Percentiles rank a stretch among this genome's conserved stretches.
These are phyloP conservation scores for Fusarium incarnatum DNA, from an alignment of 2,329 filamentous ascomycete species.

Conservation along the genomic window DNA sequence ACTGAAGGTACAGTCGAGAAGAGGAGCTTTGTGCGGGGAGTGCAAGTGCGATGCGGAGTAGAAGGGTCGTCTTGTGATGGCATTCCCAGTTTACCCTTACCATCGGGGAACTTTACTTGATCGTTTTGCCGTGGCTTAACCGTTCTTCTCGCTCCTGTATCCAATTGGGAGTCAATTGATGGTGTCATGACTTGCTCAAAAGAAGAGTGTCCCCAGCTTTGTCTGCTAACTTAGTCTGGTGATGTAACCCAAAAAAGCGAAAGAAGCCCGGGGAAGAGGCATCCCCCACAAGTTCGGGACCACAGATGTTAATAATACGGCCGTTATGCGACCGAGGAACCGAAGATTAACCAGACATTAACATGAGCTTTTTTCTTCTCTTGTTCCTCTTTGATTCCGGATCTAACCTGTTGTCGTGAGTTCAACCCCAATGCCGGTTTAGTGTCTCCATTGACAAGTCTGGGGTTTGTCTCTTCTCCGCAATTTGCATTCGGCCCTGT, in stretches of 20 bases:
- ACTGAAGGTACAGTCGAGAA: neutral
- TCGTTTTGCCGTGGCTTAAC: slow-evolving; percentile 22
- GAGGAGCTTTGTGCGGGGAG: slow-evolving; percentile 13
- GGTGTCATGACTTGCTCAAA: slow-evolving; percentile 14
- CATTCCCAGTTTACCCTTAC: slow-evolving; percentile 30
- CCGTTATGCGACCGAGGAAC: slow-evolving; percentile 40
- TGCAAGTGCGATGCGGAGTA: slow-evolving; percentile 14
- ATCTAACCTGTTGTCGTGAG: neutral
- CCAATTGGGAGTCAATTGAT: slow-evolving; percentile 13
- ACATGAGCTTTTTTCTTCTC: neutral
- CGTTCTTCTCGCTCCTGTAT: neutral
- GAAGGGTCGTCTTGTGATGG: slow-evolving; percentile 27
- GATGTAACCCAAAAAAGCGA: slow-evolving; percentile 31
- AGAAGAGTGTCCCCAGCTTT: slow-evolving; percentile 9
- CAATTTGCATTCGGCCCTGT: slow-evolving; percentile 35
- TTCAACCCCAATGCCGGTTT: slow-evolving; percentile 1
- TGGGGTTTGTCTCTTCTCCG: slow-evolving; percentile 23
- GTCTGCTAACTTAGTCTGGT: slow-evolving; percentile 21
- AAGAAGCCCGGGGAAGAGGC: slow-evolving; percentile 7
- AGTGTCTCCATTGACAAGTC: slow-evolving; percentile 12
- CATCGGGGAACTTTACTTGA: slow-evolving; percentile 17
- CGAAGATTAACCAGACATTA: slow-evolving; percentile 29
- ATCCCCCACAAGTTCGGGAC: neutral
- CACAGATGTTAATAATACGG: slow-evolving; percentile 35
- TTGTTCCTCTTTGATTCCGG: neutral